phyloP scores from a whole-genome alignment of 495 filamentous ascomycete genomes.

The Aspergillus bertholletiae region DNA sequence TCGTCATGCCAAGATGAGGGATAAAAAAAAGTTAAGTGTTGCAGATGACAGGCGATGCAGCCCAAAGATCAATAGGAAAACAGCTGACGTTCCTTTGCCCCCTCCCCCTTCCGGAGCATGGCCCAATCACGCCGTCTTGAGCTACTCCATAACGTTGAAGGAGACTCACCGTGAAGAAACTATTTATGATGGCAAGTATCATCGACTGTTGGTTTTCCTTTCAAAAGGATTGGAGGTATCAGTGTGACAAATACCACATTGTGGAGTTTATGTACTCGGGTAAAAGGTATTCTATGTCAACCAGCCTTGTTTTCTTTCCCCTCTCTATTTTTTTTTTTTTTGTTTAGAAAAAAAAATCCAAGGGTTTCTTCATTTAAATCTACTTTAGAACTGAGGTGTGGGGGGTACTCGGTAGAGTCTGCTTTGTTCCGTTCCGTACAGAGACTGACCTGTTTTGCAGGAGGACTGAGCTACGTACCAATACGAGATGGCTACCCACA shows the following conservation, averaged over 20 bases:
- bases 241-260: constrained; percentile 1
- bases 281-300: not conserved
- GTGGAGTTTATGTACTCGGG: not conserved
- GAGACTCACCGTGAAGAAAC: not conserved
- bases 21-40: constrained; percentile 4
- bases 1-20: not conserved
- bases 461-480: not conserved
- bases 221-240: constrained; percentile 1
- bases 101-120: not conserved
- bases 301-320: not conserved
- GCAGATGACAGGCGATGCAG: constrained; percentile 3
- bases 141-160: constrained; percentile 4
- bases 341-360: not conserved
- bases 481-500: not conserved
- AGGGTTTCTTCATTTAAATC: not conserved
- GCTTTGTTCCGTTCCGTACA: not conserved
- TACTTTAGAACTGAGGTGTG: not conserved
- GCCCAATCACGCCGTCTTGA: constrained; percentile 1
- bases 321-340: not conserved
- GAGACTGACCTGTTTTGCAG: not conserved
- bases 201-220: not conserved
- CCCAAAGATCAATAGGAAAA: not conserved
- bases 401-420: not conserved
- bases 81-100: constrained; percentile 4
- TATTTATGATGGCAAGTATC: not conserved